Percentiles rank a stretch among this genome's conserved stretches.
phyloP scores from a whole-genome alignment of 2,329 filamentous ascomycete genomes.

The Alternaria dauci region DNA sequence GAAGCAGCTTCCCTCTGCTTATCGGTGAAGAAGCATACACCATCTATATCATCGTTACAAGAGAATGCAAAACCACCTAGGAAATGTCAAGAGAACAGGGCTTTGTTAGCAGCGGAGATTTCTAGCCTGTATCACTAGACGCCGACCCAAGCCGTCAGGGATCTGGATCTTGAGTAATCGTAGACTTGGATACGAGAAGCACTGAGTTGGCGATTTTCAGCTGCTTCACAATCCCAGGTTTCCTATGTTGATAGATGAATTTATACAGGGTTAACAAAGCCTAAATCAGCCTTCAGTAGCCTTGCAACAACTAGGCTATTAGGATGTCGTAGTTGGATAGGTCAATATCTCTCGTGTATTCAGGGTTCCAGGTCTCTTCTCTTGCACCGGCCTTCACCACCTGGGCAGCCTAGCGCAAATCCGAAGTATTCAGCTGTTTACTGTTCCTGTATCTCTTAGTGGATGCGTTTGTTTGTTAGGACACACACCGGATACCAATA shows the following conservation, averaged over 20 bases:
- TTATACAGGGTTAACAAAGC: constrained; percentile 8
- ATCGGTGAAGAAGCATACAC: not conserved
- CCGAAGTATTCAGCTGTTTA: constrained; percentile 35
- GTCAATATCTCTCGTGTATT: constrained; percentile 30
- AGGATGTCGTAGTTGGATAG: not conserved
- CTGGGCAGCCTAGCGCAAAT: constrained; percentile 31
- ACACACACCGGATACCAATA: constrained; percentile 5
- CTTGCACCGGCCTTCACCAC: constrained; percentile 33
- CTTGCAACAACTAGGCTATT: constrained; percentile 10
- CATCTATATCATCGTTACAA: not conserved
- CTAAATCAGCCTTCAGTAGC: constrained; percentile 15
- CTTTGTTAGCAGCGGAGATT: not conserved
- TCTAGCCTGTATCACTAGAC: not conserved
- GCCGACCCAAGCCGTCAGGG: not conserved
- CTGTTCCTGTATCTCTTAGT: constrained; percentile 41
- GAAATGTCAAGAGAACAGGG: not conserved
- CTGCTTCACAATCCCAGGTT: constrained; percentile 16
- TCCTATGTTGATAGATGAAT: constrained; percentile 2
- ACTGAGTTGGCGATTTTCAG: constrained; percentile 15
- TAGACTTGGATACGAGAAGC: constrained; percentile 6
- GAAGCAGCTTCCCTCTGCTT: too few species aligned
- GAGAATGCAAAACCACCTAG: not conserved
- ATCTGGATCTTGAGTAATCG: not conserved
- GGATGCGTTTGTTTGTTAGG: constrained; percentile 23
- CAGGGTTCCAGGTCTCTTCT: constrained; percentile 19